Base-by-base conservation (phyloP, 768 basidiomycete genomes). In the Tulasnella sp. region DNA sequence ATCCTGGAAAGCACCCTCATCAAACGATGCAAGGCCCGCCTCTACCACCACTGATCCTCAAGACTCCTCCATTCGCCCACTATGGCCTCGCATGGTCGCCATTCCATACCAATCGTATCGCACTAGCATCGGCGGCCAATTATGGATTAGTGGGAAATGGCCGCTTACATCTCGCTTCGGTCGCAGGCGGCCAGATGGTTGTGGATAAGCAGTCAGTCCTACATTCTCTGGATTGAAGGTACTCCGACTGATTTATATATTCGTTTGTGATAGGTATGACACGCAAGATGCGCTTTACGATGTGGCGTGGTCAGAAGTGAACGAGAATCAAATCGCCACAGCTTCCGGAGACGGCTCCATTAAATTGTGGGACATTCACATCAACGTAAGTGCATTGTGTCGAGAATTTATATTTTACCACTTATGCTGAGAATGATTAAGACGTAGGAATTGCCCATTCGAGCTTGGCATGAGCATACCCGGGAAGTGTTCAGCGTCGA, bases 111-210 rank as follows among this genome's bases (percentile, higher is more conserved):
- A 74, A 77, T 15, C 80, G 84, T 34, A 68, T 91, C 44, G 89
- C 89, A 1, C 73, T 91, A 31, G 87, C 89, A 3, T 88, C 88
- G 4, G 78, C 90, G 0, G 88, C 92, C 25, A 94, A 97, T 71
- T 97, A 91, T 70, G 94, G 94, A 2, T 77, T 98, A 3, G 87
- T 97, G 30, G 94, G 94, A 24, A 97, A 96, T 71, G 94, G 94
- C 0, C 77, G 93, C n/a, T 68, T 97, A 44, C 86, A 85, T 68
- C 68, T 85, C 22, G 76, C 78, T 53, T 80, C 82, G 1, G 71
- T 82, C 8, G 17, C 2, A 7, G 29, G 29, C n/a, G 10, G 43
- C 27, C 27, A 38, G 27, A 24, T 57, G 17, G 2, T 34, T 24
- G 11, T 57, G 3, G 55, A 57, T 5, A 57, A 45, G 19, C 55